Base-by-base conservation (phyloP, 805 yeast genomes). In the Torulaspora gathmanii region DNA sequence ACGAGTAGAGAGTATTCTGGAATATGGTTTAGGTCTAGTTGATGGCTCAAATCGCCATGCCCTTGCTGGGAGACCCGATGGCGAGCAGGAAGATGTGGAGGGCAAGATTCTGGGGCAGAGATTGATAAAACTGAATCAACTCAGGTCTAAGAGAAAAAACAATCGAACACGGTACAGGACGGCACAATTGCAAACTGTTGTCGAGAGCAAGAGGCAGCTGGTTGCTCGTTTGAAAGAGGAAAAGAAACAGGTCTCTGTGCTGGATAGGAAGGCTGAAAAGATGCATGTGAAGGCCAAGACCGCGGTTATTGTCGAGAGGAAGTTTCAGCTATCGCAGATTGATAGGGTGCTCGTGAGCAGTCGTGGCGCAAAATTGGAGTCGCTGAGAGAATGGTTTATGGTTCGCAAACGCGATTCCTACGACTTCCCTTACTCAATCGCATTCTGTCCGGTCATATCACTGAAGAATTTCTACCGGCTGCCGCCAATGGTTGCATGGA, bases 391-490 rank as follows among this genome's bases (percentile, higher is more conserved):
- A 11, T 56, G 61, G 57, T 60, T 57, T 43, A 45, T 50, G 1
- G 44, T 60, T 10, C 50, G 49, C 5, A 54, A 52, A 30, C 48
- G 56, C 12, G 53, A 53, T 20, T 52, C 60, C 7, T 49, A 48
- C 26, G 57, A 56, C 10, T 42, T 58, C 20, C 58, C 60, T 11
- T 61, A 49, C 41, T 47, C 63, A 1, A 43, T 60, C 7, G 46
- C 54, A 4, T 60, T 57, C 35, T 55, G 56, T 26, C 64, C 64
- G 2, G 47, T 61, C 10, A 42, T 61, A 5, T 58, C 64, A 5
- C 39, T 57, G 13, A 57, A 52, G 15, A 57, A 53, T 17, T 44
- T 54, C 15, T 45, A 46, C 35, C 46, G 46, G 13, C 44, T 61
- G 13, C 61, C 64, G 13, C 45, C 48, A 3, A 20, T 38, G 4